Evolutionary conservation across 768 basidiomycete genomes (phyloP).

Genomic region (Mycena chlorophos): DNA sequence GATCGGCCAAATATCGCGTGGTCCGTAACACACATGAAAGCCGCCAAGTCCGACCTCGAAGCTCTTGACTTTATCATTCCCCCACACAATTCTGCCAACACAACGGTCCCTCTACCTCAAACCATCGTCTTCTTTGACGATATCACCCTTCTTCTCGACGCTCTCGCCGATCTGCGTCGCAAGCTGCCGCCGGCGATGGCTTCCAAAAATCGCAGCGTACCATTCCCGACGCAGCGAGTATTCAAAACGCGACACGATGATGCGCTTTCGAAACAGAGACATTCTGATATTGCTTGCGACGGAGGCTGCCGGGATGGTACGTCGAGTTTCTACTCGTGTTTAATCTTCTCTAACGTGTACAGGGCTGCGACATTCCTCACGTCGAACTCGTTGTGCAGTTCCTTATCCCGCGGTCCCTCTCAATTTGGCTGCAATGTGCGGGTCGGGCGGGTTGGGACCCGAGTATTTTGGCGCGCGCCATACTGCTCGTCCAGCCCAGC

Average conservation of each 20-base stretch:
- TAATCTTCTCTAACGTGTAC: background rate
- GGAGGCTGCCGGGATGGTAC: slow-evolving; percentile 33
- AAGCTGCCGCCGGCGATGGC: background rate
- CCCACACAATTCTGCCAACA: background rate
- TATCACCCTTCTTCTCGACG: slow-evolving; percentile 12
- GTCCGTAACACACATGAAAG: slow-evolving; percentile 25
- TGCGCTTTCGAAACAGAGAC: slow-evolving; percentile 21
- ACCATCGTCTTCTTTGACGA: slow-evolving; percentile 12
- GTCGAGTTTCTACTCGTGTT: background rate
- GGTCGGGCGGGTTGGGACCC: slow-evolving; percentile 19
- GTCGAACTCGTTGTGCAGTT: slow-evolving; percentile 32
- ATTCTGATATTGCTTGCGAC: slow-evolving; percentile 30
- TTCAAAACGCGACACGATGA: slow-evolving; percentile 19
- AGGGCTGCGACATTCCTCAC: slow-evolving; percentile 33
- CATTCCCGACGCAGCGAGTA: slow-evolving; percentile 12
- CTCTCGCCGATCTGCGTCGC: slow-evolving; percentile 6
- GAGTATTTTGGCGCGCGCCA: slow-evolving; percentile 6
- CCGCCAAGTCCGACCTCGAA: slow-evolving; percentile 24
- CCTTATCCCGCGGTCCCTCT: slow-evolving; percentile 22
- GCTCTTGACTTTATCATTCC: slow-evolving; percentile 21
- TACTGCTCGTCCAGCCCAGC: slow-evolving; percentile 16
- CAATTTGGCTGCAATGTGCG: slow-evolving; percentile 27
- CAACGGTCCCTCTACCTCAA: background rate
- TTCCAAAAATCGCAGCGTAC: slow-evolving; percentile 10
- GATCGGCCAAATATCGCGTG: slow-evolving; percentile 23